Evolutionary conservation across 2,329 filamentous ascomycete species (phyloP), one percentile per base, ranked within the genome.

Genomic region (Colletotrichum sp.): DNA sequence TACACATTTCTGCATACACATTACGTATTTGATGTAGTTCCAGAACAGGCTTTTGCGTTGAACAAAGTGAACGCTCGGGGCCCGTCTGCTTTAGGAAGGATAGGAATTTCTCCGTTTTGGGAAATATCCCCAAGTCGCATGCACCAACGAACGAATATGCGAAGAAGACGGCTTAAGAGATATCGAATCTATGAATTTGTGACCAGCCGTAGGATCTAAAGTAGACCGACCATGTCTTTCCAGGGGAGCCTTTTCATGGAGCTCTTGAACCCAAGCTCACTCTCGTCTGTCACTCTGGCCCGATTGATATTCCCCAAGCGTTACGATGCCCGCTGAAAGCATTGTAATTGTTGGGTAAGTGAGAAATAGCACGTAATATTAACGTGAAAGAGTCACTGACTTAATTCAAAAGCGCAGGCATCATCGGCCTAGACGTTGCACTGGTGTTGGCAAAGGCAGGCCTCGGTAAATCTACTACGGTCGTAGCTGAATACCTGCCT

Each of bases 401-500:
- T 3, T 16, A 28, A 16, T 25, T n/a, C 18, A 69, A 8, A 56
- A 85, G 84, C 6, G 84, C 83, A 2, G 85, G 84, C 65, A 84
- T 86, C 72, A 84, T 86, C 60, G 85, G 85, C 66, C 81, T 86
- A 5, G 82, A 86, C 65, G 84, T 85, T 2, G 84, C 84, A 30
- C 77, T 84, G n/a, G 82, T 84, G 10, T 81, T 86, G 27, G 79
- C 80, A 4, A 77, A 82, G 61, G 80, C 80, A 30, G 86, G 86
- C 55, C 80, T 82, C 22, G 82, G 81, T 2, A 78, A 74, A 2
- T 76, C 74, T 8, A 80, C 83, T 25, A 87, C 85, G 5, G 79
- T 87, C 13, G 75, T 86, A 8, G 85, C 85, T 8, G 84, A 87
- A 69, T 80, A 87, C 70, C 78, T 87, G 1, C 86, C 86, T 0